Evolutionary conservation across 2,329 filamentous ascomycete genomes (phyloP).

Genomic region (Colletotrichum sp.): DNA sequence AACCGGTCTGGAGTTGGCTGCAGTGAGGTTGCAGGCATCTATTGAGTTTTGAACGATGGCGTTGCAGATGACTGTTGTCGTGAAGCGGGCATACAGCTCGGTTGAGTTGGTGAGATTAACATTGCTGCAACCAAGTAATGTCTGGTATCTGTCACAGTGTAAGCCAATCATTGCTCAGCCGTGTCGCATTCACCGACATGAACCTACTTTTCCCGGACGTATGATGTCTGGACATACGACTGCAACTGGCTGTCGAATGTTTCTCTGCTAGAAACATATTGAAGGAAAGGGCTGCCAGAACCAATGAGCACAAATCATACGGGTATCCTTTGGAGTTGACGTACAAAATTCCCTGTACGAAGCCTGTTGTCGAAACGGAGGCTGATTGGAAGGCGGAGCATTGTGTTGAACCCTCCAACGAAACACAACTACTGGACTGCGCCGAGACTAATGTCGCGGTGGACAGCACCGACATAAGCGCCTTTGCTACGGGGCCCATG

Average conservation of each 20-base stretch:
- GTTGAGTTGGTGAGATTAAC: slow-evolving; percentile 81
- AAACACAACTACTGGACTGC: slow-evolving; percentile 58
- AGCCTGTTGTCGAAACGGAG: slow-evolving; percentile 70
- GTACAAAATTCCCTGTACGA: slow-evolving; percentile 68
- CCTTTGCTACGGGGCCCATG: not conserved
- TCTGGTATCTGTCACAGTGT: slow-evolving; percentile 70
- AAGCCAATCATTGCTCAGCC: not conserved
- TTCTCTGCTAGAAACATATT: slow-evolving; percentile 75
- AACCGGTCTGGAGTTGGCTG: slow-evolving; percentile 72
- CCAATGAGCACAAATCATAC: slow-evolving; percentile 21
- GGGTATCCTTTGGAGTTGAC: slow-evolving; percentile 32
- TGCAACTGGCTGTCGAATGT: slow-evolving; percentile 80
- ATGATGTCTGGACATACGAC: slow-evolving; percentile 75
- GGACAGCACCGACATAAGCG: slow-evolving; percentile 32
- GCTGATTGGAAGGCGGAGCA: slow-evolving; percentile 77
- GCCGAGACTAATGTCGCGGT: slow-evolving; percentile 39
- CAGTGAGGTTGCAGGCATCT: slow-evolving; percentile 67
- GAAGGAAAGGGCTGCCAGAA: slow-evolving; percentile 76
- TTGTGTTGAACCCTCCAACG: slow-evolving; percentile 70
- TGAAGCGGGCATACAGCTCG: slow-evolving; percentile 90
- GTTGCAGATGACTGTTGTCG: slow-evolving; percentile 91
- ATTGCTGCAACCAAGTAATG: slow-evolving; percentile 78
- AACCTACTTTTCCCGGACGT: slow-evolving; percentile 78
- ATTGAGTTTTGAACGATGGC: slow-evolving; percentile 91
- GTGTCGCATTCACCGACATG: not conserved